Base-by-base conservation (phyloP, 495 filamentous ascomycete species). In the Symbiotaphrina buchneri region DNA sequence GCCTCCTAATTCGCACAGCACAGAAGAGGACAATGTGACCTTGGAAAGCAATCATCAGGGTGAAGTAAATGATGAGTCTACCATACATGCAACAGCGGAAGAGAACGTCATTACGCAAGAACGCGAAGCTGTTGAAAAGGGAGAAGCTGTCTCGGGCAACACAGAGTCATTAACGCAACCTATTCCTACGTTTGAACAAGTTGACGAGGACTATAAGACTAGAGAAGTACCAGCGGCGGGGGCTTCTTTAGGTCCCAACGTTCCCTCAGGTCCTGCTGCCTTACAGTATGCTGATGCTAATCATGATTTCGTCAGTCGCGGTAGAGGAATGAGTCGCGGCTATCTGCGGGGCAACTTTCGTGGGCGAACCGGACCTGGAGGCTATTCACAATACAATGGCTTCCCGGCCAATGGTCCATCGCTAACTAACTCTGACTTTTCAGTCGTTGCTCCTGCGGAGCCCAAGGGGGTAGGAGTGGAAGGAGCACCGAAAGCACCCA, bases 401-500 rank as follows among this genome's bases (percentile, higher is more conserved):
- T 7, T 37, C 39, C 10, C 21, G n/a, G n/a, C 40, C 13, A 33
- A 37, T 31, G 45, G 29, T n/a, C 23, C 34, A 40, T 19, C 41
- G 41, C 34, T 16, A 21, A 14, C 27, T 17, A 17, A 21, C 22
- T 25, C 36, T 13, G 32, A 34, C 35, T 33, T 36, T 33, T 33
- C 47, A 24, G 37, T 41, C 21, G 33, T 42, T 3, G 35, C 45
- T 24, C 48, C 47, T 13, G 37, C 45, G 23, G 53, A 55, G 38
- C 56, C 56, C 0, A 47, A 49, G 41, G 67, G 65, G 8, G 53
- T 59, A 23, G 71, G 71, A n/a, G 71, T 76, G 27, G 67, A 63
- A 48, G 71, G 71, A 49, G 87, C 87, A 17, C 87, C 87, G 18
- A 87, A 74, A 31, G 87, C 81, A 1, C 87, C 87, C 2, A 83